A percentile compares a stretch with the other conserved stretches of the same genome.
phyloP scores from a whole-genome alignment of 306 rosid species.

The Cucumis melo region DNA sequence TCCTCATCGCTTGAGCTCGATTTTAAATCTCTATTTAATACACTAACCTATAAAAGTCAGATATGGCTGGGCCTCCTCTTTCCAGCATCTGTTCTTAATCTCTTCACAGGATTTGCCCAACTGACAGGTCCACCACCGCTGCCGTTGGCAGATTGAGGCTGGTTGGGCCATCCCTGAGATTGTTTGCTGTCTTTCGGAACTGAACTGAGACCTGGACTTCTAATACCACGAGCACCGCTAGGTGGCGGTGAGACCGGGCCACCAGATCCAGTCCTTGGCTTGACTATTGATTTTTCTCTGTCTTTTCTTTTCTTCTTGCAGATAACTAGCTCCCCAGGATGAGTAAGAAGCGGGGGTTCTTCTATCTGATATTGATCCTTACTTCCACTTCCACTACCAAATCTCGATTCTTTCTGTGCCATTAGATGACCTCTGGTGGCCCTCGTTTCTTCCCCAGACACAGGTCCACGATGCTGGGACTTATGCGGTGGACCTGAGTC shows the following conservation, averaged over 20 bases:
- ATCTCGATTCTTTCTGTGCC: constrained; percentile 51
- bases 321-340: constrained; percentile 88
- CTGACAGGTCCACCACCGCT: constrained; percentile 47
- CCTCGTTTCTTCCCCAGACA: constrained; percentile 39
- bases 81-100: constrained; percentile 74
- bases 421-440: constrained; percentile 38
- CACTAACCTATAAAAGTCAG: constrained; percentile 24
- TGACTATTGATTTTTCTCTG: constrained; percentile 53
- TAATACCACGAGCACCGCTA: constrained; percentile 33
- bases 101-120: constrained; percentile 90
- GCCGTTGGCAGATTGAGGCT: constrained; percentile 44
- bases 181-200: constrained; percentile 38
- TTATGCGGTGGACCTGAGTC: constrained; percentile 40
- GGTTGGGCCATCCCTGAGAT: constrained; percentile 51
- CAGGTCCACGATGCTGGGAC: constrained; percentile 31
- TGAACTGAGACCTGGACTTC: constrained; percentile 54
- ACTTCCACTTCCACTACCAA: constrained; percentile 36
- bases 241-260: constrained; percentile 79
- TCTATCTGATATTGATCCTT: constrained; percentile 60
- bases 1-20: constrained; percentile 4
- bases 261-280: constrained; percentile 40
- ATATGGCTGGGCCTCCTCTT: constrained; percentile 90
- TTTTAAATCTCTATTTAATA: not conserved
- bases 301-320: constrained; percentile 95
- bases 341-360: constrained; percentile 47